A percentile compares a stretch with the other conserved stretches of the same genome.
These are phyloP conservation scores for Trichosporon coremiiforme DNA, from an alignment of 1,284 basidiomycete species.

Conservation along the genomic window DNA sequence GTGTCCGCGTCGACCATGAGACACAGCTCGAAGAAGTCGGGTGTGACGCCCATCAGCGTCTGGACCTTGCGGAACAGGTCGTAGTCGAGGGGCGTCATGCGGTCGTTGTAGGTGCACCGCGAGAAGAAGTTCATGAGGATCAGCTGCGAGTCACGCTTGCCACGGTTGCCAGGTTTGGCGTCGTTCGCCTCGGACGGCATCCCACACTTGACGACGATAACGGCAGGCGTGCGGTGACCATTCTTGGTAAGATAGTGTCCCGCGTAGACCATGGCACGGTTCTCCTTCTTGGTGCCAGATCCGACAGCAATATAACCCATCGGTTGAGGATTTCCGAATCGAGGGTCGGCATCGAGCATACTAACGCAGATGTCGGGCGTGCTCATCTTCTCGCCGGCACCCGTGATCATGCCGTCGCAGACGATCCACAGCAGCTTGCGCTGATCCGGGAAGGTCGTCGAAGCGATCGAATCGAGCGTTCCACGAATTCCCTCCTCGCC, in stretches of 20 bases:
- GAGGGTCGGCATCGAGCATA: conserved; percentile 86
- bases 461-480: conserved; percentile 89
- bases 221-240: conserved; percentile 88
- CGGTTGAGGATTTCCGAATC: conserved; percentile 93
- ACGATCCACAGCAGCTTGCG: conserved; percentile 93
- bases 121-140: conserved; percentile 99
- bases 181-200: conserved; percentile 75
- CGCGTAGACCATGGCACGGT: conserved; percentile 97
- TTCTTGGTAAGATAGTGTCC: conserved; percentile 76
- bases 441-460: conserved; percentile 85
- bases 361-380: conserved; percentile 96
- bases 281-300: conserved; percentile 82
- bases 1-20: conserved; percentile 99
- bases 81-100: conserved; percentile 96
- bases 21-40: conserved; percentile 96
- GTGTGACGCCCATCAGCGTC: conserved; percentile 96
- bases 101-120: conserved; percentile 97
- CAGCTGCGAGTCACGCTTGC: conserved; percentile 97
- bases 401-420: conserved; percentile 99
- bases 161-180: conserved; percentile 95
- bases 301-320: conserved; percentile 95
- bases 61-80: conserved; percentile 98
- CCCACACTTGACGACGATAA: conserved; percentile 96
- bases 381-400: conserved; percentile 88
- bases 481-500: conserved; percentile 87